Evolutionary conservation across 805 yeast species (phyloP).

Genomic region (Wilhelminamyces savonicus): DNA sequence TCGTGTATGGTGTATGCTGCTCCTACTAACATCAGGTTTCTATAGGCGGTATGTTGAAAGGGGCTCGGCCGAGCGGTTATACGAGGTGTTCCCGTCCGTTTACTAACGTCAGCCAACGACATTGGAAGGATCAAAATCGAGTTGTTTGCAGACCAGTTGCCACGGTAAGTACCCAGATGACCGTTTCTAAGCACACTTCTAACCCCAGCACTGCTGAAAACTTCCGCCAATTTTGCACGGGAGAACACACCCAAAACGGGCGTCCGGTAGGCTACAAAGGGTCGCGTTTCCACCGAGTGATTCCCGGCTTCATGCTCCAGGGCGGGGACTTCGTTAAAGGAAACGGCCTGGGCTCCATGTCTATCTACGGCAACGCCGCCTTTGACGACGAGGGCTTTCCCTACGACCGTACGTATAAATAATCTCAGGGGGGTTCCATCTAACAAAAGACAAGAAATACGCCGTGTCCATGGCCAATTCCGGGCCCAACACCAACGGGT

Average conservation of each 20-base stretch:
- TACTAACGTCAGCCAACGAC: conserved; percentile 3
- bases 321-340: conserved; percentile 43
- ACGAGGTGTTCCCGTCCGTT: conserved; percentile 1
- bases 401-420: conserved; percentile 14
- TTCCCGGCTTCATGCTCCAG: conserved; percentile 38
- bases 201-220: conserved; percentile 36
- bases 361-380: conserved; percentile 32
- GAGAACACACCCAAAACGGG: conserved; percentile 33
- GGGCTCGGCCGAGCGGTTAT: conserved; percentile 10
- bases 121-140: conserved; percentile 42
- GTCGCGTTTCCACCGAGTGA: conserved; percentile 32
- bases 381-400: conserved; percentile 42
- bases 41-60: conserved; percentile 16
- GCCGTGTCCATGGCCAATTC: conserved; percentile 34
- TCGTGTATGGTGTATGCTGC: too few relatives aligned
- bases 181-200: neutral
- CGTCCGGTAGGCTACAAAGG: conserved; percentile 40
- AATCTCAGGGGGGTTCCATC: neutral
- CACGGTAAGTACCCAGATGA: conserved; percentile 18
- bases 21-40: conserved; percentile 14
- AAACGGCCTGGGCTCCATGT: conserved; percentile 39
- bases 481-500: conserved; percentile 42
- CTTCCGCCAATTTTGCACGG: conserved; percentile 48
- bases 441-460: conserved; percentile 14
- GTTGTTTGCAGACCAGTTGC: conserved; percentile 33